These are phyloP conservation scores for Wallacemonas sp. DNA, from an alignment of 208 protist genomes.

Conservation along the genomic window DNA sequence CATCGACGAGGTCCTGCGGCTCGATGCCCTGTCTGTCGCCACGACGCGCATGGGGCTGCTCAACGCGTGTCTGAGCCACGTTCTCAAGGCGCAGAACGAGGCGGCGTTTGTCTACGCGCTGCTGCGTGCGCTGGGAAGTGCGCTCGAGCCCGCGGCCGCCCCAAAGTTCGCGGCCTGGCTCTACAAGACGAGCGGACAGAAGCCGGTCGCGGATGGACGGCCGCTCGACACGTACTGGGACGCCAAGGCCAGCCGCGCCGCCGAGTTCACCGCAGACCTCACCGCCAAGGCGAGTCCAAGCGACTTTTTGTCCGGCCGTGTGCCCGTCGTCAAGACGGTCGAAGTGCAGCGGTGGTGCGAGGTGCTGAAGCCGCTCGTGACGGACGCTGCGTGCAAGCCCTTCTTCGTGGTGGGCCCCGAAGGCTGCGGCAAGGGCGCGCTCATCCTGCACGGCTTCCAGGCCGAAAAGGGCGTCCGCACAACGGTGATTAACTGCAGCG, in stretches of 20 bases:
- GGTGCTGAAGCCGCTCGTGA: slow-evolving; percentile 89
- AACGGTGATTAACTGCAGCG: slow-evolving; percentile 94
- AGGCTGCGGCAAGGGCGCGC: slow-evolving; percentile 93
- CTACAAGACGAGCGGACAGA: slow-evolving; percentile 81
- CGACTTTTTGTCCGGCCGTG: slow-evolving; percentile 52
- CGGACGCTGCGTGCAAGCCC: slow-evolving; percentile 63
- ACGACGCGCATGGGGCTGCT: slow-evolving; percentile 93
- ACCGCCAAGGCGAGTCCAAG: slow-evolving; percentile 46
- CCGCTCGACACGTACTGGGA: slow-evolving; percentile 91
- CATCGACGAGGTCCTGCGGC: slow-evolving; percentile 62
- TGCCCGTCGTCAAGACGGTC: slow-evolving; percentile 85
- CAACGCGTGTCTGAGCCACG: slow-evolving; percentile 77
- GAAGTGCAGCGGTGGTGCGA: slow-evolving; percentile 90
- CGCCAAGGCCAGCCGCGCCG: slow-evolving; percentile 37
- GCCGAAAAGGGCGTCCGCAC: slow-evolving; percentile 44
- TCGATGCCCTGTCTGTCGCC: slow-evolving; percentile 78
- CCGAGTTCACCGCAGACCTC: slow-evolving; percentile 70
- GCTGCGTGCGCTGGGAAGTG: slow-evolving; percentile 57
- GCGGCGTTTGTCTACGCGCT: slow-evolving; percentile 78
- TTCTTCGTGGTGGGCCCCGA: slow-evolving; percentile 97
- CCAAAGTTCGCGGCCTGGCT: slow-evolving; percentile 78
- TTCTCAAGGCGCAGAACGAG: slow-evolving; percentile 52
- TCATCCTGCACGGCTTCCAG: slow-evolving; percentile 87
- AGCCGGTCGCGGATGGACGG: slow-evolving; percentile 61
- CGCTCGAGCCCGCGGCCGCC: slow-evolving; percentile 48